Percentiles rank a stretch among this genome's conserved stretches.
phyloP scores from a whole-genome alignment of 2,329 filamentous ascomycete genomes.

The Cytospora chrysosperma region DNA sequence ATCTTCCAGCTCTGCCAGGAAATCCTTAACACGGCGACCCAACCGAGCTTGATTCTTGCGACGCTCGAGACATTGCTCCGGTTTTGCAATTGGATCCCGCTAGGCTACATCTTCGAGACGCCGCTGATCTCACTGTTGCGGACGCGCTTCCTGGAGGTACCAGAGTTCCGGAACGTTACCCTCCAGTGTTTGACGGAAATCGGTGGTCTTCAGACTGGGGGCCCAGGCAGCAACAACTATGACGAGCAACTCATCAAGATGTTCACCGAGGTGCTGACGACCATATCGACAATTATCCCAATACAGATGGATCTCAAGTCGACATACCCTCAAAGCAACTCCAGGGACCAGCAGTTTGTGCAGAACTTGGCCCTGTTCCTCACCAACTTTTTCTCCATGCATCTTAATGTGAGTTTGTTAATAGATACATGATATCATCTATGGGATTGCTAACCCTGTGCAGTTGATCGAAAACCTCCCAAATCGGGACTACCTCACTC shows the following conservation, averaged over 20 bases:
- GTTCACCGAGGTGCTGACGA: constrained; percentile 95
- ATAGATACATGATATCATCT: background rate
- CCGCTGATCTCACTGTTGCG: constrained; percentile 92
- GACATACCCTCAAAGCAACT: constrained; percentile 89
- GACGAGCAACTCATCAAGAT: constrained; percentile 96
- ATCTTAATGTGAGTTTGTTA: constrained; percentile 65
- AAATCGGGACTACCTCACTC: constrained; percentile 90
- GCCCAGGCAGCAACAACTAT: constrained; percentile 69
- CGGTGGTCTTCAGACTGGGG: constrained; percentile 83
- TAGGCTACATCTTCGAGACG: constrained; percentile 98
- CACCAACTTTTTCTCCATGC: constrained; percentile 94
- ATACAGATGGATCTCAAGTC: constrained; percentile 84
- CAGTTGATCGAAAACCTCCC: constrained; percentile 93
- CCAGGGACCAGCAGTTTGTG: constrained; percentile 93
- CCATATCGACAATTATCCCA: constrained; percentile 90
- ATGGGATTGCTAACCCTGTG: constrained; percentile 23
- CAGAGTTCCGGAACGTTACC: constrained; percentile 95
- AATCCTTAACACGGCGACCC: constrained; percentile 82
- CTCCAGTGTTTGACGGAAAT: constrained; percentile 97
- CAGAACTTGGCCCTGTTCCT: constrained; percentile 95
- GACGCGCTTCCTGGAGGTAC: constrained; percentile 86
- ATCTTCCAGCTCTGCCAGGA: constrained; percentile 98
- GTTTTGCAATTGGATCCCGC: constrained; percentile 98
- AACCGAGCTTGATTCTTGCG: constrained; percentile 88
- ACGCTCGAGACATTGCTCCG: constrained; percentile 92